Evolutionary conservation across 768 basidiomycete species (phyloP), one percentile per base, ranked within the genome.

Genomic region (Ramaria rubella): DNA sequence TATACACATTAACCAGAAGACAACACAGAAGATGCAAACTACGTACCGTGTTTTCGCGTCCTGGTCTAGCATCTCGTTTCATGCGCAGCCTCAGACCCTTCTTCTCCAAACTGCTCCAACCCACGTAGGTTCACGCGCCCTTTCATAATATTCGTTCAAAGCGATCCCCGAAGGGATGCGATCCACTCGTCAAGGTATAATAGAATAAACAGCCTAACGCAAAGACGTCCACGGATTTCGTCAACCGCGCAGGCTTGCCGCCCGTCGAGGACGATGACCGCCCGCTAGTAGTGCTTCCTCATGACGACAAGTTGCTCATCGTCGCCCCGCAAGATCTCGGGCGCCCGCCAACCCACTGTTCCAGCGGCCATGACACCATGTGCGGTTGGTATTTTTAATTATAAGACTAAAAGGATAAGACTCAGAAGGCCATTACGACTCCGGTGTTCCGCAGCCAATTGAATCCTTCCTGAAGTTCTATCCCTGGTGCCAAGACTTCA

Each of bases 301-400:
- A 75, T 0, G 85, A 89, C 46, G 80, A 85, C 57, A 80, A 74
- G 52, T 87, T 85, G 76, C 68, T 90, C 90, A 56, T 98, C 95
- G 54, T 96, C 92, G 2, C 95, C 95, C 23, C 90, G 77, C 44
- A 99, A 72, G 60, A 97, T 94, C 72, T 99, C 96, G 0, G 96
- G 96, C 0, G 96, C 96, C 4, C 96, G 83, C 92, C 96, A 99
- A 1, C 96, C 96, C 21, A 94, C 87, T 1, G 94, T 95, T 14
- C 96, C 96, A 11, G 90, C 93, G 21, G 82, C 90, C 74, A 90
- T 82, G 30, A 87, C 81, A 6, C 95, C 92, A 65, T 94, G 87
- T 15, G 84, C 83, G 0, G 95, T 97, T 1, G 94, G 95, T 61
- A 93, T n/a, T n/a, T n/a, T n/a, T n/a, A n/a, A n/a, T n/a, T n/a